Evolutionary conservation across 768 basidiomycete species (phyloP).

Genomic region (Russula compacta): DNA sequence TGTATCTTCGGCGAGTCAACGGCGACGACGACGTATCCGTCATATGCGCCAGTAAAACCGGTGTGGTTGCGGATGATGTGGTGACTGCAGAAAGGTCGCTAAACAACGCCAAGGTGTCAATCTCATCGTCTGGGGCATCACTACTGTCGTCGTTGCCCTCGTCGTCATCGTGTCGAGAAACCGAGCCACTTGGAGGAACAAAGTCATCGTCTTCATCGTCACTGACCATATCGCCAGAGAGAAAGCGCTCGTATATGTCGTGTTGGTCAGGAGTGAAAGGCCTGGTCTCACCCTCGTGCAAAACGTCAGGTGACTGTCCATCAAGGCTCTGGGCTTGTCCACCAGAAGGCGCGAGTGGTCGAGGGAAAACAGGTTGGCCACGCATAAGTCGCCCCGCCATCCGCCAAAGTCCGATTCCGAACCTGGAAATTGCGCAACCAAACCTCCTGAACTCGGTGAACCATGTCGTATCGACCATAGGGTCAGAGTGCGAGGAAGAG

Average conservation of each 20-base stretch:
- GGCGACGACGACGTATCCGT: constrained; percentile 34
- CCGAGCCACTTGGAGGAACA: constrained; percentile 15
- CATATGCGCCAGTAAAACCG: constrained; percentile 50
- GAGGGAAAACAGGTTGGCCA: constrained; percentile 7
- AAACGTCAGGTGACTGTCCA: background rate
- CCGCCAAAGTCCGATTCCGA: constrained; percentile 11
- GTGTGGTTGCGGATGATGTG: constrained; percentile 29
- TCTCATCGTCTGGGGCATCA: constrained; percentile 24
- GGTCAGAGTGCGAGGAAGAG: constrained; percentile 29
- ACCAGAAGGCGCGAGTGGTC: background rate
- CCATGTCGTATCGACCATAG: constrained; percentile 35
- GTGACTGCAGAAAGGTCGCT: constrained; percentile 41
- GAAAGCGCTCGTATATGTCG: constrained; percentile 46
- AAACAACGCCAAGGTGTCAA: constrained; percentile 36
- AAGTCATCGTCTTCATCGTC: constrained; percentile 41
- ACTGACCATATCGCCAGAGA: constrained; percentile 47
- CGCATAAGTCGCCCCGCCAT: constrained; percentile 12
- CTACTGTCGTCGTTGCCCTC: constrained; percentile 17
- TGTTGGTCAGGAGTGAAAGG: constrained; percentile 25
- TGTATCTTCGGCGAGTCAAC: constrained; percentile 42
- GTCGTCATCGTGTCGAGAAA: constrained; percentile 12
- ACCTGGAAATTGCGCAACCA: constrained; percentile 3
- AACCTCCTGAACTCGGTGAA: constrained; percentile 29
- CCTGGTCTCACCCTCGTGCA: constrained; percentile 15
- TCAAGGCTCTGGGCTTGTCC: background rate